phyloP scores from a whole-genome alignment of 257 asterid genomes.

The Forsythia viridissima region DNA sequence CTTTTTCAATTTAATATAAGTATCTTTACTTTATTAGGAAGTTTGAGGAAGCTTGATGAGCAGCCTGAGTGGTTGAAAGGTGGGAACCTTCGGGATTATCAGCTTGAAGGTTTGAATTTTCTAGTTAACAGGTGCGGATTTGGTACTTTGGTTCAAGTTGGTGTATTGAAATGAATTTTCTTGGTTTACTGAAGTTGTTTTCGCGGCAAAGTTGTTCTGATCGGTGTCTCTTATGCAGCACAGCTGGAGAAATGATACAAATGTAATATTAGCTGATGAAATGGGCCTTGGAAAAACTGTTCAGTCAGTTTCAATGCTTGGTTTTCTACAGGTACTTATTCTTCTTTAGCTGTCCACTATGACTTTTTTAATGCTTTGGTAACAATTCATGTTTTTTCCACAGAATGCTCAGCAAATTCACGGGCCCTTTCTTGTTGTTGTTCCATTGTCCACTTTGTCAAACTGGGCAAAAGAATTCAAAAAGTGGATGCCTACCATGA shows the following conservation, averaged over 20 bases:
- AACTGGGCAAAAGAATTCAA: slow-evolving; percentile 99
- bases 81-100: slow-evolving; percentile 98
- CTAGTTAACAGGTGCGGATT: slow-evolving; percentile 88
- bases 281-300: slow-evolving; percentile 99
- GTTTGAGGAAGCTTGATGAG: slow-evolving; percentile 96
- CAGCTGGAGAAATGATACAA: slow-evolving; percentile 99
- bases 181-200: slow-evolving; percentile 22
- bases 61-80: slow-evolving; percentile 99
- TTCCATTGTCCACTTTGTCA: slow-evolving; percentile 92
- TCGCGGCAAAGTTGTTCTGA: slow-evolving; percentile 37
- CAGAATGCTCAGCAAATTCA: slow-evolving; percentile 94
- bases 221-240: slow-evolving; percentile 51
- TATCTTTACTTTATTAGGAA: slow-evolving; percentile 53
- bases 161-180: slow-evolving; percentile 14
- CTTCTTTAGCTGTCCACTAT: slow-evolving; percentile 15
- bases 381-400: slow-evolving; percentile 22
- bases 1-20: slow-evolving; percentile 8
- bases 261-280: slow-evolving; percentile 98
- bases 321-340: slow-evolving; percentile 81
- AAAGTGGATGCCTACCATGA: slow-evolving; percentile 94
- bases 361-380: slow-evolving; percentile 14
- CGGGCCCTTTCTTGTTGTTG: slow-evolving; percentile 99
- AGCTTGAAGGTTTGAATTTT: slow-evolving; percentile 97
- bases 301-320: slow-evolving; percentile 98
- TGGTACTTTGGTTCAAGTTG: slow-evolving; percentile 24